A percentile compares a stretch with the other conserved stretches of the same genome.
phyloP scores from a whole-genome alignment of 345 rosid species.

The Theobroma cacao region DNA sequence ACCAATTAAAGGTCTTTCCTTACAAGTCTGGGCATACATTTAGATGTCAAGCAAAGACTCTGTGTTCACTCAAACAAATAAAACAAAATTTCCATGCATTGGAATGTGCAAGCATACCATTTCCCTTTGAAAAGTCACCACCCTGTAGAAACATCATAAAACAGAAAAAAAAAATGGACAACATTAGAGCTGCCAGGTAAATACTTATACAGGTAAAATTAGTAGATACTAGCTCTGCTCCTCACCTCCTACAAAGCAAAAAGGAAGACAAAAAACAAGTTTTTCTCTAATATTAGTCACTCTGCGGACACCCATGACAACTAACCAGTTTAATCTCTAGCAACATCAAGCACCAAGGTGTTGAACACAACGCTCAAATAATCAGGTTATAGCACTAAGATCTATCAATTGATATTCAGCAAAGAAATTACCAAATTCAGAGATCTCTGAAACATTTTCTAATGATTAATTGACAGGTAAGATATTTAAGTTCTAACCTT shows the following conservation, averaged over 20 bases:
- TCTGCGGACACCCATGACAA: background rate
- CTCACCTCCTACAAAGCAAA: background rate
- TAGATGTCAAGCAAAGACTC: slow-evolving; percentile 38
- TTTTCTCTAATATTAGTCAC: background rate
- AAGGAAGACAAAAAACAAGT: background rate
- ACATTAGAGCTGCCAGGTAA: background rate
- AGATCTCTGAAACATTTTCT: background rate
- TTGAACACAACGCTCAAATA: background rate
- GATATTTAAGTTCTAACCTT: background rate
- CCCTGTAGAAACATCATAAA: slow-evolving; percentile 54
- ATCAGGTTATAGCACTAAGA: background rate
- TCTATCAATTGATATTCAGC: background rate
- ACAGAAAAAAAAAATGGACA: background rate
- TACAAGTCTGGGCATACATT: slow-evolving; percentile 47
- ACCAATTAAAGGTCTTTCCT: slow-evolving; percentile 56
- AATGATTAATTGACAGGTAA: background rate
- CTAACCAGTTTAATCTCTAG: background rate
- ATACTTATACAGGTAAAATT: background rate
- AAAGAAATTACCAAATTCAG: background rate
- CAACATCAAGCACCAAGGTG: background rate
- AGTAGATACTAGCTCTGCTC: background rate
- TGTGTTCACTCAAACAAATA: slow-evolving; percentile 25
- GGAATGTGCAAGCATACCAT: slow-evolving; percentile 60
- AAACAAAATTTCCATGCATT: background rate
- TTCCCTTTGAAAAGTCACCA: slow-evolving; percentile 89